Base-by-base conservation (phyloP, 495 filamentous ascomycete species). In the Penicillium subrubescens region DNA sequence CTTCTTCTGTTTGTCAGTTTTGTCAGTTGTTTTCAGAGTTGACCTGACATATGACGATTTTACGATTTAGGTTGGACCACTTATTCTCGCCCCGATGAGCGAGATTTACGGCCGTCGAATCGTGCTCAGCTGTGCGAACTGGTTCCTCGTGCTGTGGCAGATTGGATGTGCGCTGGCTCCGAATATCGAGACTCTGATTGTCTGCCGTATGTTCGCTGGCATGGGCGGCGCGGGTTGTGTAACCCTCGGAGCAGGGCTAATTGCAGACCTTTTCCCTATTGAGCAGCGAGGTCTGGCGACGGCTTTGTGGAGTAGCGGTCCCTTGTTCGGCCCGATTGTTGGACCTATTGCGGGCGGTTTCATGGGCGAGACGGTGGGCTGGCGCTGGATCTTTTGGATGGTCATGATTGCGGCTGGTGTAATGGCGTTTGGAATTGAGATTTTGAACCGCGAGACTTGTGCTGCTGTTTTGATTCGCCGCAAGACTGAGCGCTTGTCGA, bases 81-180 rank as follows among this genome's bases (percentile, higher is more conserved):
- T 80, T 12, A 53, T 84, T 12, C 71, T 84, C 3, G 80, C 81
- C 17, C 82, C 82, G 0, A 21, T 78, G 19, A 76, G 74, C 61
- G 88, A 90, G 66, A 74, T 88, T 31, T 87, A 86, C 63, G 88
- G 88, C 23, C 79, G 89, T 17, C 68, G 80, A 3, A 63, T 72
- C 3, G 60, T 87, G 27, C 84, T 87, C 57, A 74, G 81, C 59
- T 67, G 71, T 6, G 78, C 78, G 66, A 88, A 85, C 60, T 74
- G 82, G 54, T 73, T 82, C 37, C 82, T 84, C 57, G 67, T 82
- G 12, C 64, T 83, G 10, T 90, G 87, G 83, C 86, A 88, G 61
- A 88, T 92, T 33, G 89, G 88, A 1, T 90, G 89, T 66, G 90
- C 89, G 4, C 73, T 91, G 11, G 80, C 88, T 0, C 86, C 86